These are phyloP conservation scores for Beauveria australis DNA, from an alignment of 2,329 filamentous ascomycete species.

Conservation along the genomic window DNA sequence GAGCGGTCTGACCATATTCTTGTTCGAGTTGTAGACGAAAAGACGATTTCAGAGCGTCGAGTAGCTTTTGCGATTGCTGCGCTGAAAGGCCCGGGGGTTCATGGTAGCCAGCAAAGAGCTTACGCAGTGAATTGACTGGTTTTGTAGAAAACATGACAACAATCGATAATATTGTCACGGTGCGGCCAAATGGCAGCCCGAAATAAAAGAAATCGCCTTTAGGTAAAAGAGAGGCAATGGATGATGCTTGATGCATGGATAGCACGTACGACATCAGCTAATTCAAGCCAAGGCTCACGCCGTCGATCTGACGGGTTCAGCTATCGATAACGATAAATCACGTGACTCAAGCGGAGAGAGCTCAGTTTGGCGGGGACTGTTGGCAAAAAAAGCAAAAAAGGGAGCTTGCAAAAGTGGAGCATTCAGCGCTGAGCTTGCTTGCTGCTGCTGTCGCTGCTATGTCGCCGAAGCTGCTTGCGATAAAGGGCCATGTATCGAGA, in stretches of 20 bases:
- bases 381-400: background rate
- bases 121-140: conserved; percentile 28
- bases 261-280: background rate
- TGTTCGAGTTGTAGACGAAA: conserved; percentile 51
- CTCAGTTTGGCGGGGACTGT: background rate
- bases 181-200: conserved; percentile 11
- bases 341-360: background rate
- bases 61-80: conserved; percentile 45
- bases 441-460: background rate
- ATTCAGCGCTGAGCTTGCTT: background rate
- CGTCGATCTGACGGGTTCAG: background rate
- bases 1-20: conserved; percentile 39
- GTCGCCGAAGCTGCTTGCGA: background rate
- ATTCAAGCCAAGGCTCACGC: background rate
- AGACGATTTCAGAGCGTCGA: conserved; percentile 47
- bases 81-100: conserved; percentile 43
- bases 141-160: conserved; percentile 30
- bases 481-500: background rate
- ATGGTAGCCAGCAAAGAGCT: conserved; percentile 36
- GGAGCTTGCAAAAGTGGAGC: background rate
- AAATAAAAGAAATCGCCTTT: background rate
- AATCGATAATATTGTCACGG: background rate
- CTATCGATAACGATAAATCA: conserved; percentile 5
- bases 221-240: background rate
- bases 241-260: background rate